Percentiles rank a stretch among this genome's conserved stretches.
phyloP scores from a whole-genome alignment of 768 basidiomycete species.

The Trametes sanguinea region DNA sequence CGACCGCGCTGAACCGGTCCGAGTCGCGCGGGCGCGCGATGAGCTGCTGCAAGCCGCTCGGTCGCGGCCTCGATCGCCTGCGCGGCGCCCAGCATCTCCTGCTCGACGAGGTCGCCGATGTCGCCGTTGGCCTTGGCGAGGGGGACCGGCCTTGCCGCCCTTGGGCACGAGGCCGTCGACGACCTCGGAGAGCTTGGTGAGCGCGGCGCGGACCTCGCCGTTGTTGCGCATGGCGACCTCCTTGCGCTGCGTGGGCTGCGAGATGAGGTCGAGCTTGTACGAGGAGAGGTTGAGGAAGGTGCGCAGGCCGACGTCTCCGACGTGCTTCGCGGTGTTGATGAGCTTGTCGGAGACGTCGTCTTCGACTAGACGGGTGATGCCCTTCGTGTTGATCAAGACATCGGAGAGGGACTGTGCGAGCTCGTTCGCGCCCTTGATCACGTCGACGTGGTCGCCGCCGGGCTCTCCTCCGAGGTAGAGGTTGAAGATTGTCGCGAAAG shows the following conservation, averaged over 20 bases:
- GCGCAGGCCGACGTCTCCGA: conserved; percentile 86
- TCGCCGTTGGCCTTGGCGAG: conserved; percentile 84
- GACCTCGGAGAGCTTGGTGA: conserved; percentile 82
- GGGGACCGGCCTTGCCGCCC: conserved; percentile 65
- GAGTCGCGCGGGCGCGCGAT: conserved; percentile 90
- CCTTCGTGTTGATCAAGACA: conserved; percentile 91
- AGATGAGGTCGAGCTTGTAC: conserved; percentile 85
- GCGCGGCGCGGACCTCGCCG: conserved; percentile 77
- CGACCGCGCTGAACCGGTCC: conserved; percentile 84
- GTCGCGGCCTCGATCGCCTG: conserved; percentile 93
- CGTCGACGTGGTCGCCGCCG: conserved; percentile 95
- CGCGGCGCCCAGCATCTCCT: conserved; percentile 94
- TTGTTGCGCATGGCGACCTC: conserved; percentile 91
- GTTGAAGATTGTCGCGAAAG: conserved; percentile 94
- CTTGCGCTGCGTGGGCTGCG: conserved; percentile 66
- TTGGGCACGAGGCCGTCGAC: conserved; percentile 88
- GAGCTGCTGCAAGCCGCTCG: conserved; percentile 85
- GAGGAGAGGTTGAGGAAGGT: conserved; percentile 97
- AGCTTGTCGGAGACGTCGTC: conserved; percentile 93
- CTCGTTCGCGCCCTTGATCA: conserved; percentile 97
- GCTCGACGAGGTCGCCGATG: conserved; percentile 93
- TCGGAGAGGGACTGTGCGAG: conserved; percentile 92
- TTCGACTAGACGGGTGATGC: conserved; percentile 88
- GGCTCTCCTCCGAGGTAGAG: conserved; percentile 83
- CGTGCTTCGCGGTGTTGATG: conserved; percentile 75